Evolutionary conservation across 108 stramenopile species (phyloP), one percentile per base, ranked within the genome.

Genomic region (Pseudonitzschia multiseries): DNA sequence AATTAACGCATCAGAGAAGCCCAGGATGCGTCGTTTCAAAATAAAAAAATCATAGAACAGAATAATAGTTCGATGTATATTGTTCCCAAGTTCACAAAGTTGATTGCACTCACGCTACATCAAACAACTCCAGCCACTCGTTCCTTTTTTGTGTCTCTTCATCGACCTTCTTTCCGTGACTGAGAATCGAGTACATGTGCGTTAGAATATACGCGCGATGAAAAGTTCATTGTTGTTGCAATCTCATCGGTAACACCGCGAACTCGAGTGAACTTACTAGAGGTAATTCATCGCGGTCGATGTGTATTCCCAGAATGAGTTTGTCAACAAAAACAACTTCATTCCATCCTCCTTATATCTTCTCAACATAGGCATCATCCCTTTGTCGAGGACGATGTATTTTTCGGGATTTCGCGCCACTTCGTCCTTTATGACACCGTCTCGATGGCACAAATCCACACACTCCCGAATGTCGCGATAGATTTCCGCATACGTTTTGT

Each of bases 371-470:
- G 95, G 93, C 31, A 97, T 73, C 81, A 96, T 73, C 24, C 84
- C 81, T 57, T 92, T 78, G 70, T 98, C 97, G 33, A 89, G 76
- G 1, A 97, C 87, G 72, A 98, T 84, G 77, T 97, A 98, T 61
- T 82, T 83, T 56, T 62, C 61, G 14, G 95, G 96, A 82, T 96
- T 80, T 14, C 73, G 65, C 12, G 91, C 91, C 20, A 96, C 95
- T 61, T 91, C 88, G 78, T 98, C 96, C 79, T 98, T 98, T 69
- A 98, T 98, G 64, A 94, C 95, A 33, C 97, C 97, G 82, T 98
- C 97, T 27, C 96, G 83, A 73, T 98, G 97, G 70, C 97, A 98
- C 26, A 98, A 70, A 74, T 98, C 97, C 0, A 98, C 96, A 73
- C 91, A 89, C 63, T 90, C 87, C 53, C 96, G 79, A 21, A 97